Base-by-base conservation (phyloP, 2,329 filamentous ascomycete genomes). In the Paecilomyces niveus region DNA sequence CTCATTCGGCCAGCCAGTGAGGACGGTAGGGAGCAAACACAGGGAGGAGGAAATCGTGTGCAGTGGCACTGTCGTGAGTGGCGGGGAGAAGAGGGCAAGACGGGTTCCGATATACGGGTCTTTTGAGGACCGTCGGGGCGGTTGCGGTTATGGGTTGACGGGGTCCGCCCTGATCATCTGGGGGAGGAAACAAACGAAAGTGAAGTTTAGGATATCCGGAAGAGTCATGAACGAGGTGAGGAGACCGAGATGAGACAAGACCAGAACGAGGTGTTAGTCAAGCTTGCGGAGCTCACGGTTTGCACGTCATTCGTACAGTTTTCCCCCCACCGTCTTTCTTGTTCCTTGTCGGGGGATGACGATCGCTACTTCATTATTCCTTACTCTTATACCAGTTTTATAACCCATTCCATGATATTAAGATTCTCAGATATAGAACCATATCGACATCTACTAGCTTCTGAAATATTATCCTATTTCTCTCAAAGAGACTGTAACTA, bases 31-130 rank as follows among this genome's bases (percentile, higher is more conserved):
- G 26, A 29, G 4, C 26, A 29, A 2, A 51, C 22, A 6, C 50
- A 53, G 18, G 15, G 49, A 11, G 39, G 31, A 45, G 18, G 6
- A 45, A 45, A 45, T 45, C 4, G 39, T 7, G 51, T 58, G 62
- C 61, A 59, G 64, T 63, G 64, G 62, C 60, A 61, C 58, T 45
- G 54, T 50, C 54, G 57, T 45, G 35, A 58, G 62, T 57, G 61
- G 62, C 57, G 59, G 59, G 50, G 55, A 54, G 50, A 32, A 13
- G 31, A 21, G 24, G 54, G 22, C 32, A 21, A 51, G n/a, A 29
- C 26, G 26, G 26, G 55, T 54, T 22, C 24, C 52, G 21, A 54
- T 39, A 39, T 15, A 63, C 64, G 63, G 61, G 57, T 18, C 56
- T 60, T 18, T 62, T 63, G 57, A 59, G 61, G 60, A 58, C 60